Evolutionary conservation across 2,329 filamentous ascomycete species (phyloP).

Genomic region (Podosphaera xanthii): DNA sequence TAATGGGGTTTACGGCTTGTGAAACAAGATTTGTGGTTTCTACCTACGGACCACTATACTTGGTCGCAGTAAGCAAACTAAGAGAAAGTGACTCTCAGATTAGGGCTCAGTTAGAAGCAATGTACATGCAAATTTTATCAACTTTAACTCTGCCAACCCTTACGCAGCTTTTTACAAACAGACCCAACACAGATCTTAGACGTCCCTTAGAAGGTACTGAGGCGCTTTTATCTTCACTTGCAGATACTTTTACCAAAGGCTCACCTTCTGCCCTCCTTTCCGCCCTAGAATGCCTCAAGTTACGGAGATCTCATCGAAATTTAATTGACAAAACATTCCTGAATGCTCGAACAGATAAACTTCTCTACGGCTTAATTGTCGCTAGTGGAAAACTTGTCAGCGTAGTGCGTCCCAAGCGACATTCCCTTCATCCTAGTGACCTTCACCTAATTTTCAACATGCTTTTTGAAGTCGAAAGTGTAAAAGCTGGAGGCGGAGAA

Average conservation of each 20-base stretch:
- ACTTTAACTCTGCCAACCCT: slow-evolving; percentile 78
- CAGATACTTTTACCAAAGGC: slow-evolving; percentile 83
- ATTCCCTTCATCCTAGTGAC: slow-evolving; percentile 87
- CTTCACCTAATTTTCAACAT: slow-evolving; percentile 97
- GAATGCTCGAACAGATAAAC: slow-evolving; percentile 49
- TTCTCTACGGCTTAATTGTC: slow-evolving; percentile 84
- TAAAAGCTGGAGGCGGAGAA: slow-evolving; percentile 81
- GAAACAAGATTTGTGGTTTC: slow-evolving; percentile 66
- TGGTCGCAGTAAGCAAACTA: slow-evolving; percentile 79
- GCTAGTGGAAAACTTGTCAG: slow-evolving; percentile 84
- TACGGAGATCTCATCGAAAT: slow-evolving; percentile 70
- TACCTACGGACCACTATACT: slow-evolving; percentile 68
- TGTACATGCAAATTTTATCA: slow-evolving; percentile 96
- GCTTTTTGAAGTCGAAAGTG: slow-evolving; percentile 84
- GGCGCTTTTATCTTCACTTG: slow-evolving; percentile 67
- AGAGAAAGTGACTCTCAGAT: slow-evolving; percentile 84
- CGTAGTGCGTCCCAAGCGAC: slow-evolving; percentile 79
- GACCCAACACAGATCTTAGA: slow-evolving; percentile 83
- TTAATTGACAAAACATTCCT: slow-evolving; percentile 73
- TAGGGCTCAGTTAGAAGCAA: slow-evolving; percentile 64
- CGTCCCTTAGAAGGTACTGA: slow-evolving; percentile 83
- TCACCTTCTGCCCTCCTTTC: slow-evolving; percentile 76
- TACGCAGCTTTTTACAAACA: slow-evolving; percentile 65
- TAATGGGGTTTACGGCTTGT: slow-evolving; percentile 73
- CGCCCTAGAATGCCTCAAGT: slow-evolving; percentile 76